Evolutionary conservation across 2,329 filamentous ascomycete species (phyloP), one percentile per base, ranked within the genome.

Genomic region (Microcyclospora tardicrescens): DNA sequence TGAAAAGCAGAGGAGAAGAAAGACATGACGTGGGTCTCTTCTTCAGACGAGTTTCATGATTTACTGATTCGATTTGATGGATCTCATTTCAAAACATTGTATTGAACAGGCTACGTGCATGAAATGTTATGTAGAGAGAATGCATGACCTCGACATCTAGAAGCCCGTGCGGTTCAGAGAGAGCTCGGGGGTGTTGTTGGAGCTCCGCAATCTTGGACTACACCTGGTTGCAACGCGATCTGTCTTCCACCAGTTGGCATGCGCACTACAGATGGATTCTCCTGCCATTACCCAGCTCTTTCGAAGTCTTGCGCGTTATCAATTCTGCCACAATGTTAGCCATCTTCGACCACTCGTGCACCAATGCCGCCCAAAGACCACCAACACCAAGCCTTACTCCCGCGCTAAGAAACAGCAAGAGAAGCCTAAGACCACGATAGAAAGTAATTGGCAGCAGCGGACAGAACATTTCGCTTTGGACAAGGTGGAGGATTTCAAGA

Each of bases 391-490:
- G 16, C 14, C 19, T 8, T 24, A 32, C 30, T n/a, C 12, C 12
- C 30, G 30, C 30, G 30, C 30, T n/a, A n/a, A n/a, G 14, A n/a
- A n/a, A 31, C 32, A 43, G n/a, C 37, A 37, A 13, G 44, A 47
- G 28, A 43, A 44, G 27, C 43, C 50, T 41, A 68, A 51, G 55
- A 63, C 55, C 27, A 62, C 53, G 35, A 72, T 71, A 50, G 81
- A 83, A 56, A 81, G 75, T 61, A 69, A 78, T 52, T 96, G 91
- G 91, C 84, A 89, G 63, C 87, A 93, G 59, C 72, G 89, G 43
- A 81, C 73, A 19, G 75, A 83, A 45, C 64, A 84, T 14, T 78
- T 91, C 42, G 77, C 83, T 0, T 67, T 72, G 40, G 84, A 98
- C 56, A 79, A 84, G 61, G 71, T 73, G 2, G 77, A 84, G 34